A percentile compares a stretch with the other conserved stretches of the same genome.
Conservation (phyloP, 164 flowering plant genomes). For the Vitis vinifera region DNA sequence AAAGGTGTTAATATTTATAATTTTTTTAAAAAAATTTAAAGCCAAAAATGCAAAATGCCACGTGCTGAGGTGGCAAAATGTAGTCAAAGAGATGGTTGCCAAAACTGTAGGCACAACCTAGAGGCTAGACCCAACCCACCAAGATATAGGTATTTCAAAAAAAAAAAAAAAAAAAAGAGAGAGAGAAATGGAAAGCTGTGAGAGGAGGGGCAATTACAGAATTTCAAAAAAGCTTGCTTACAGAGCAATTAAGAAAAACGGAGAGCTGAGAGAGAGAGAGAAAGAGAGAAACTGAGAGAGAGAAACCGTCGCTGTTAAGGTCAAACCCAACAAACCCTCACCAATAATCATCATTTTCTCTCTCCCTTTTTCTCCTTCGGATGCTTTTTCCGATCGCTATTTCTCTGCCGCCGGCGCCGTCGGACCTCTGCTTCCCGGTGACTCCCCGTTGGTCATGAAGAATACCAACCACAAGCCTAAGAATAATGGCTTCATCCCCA, state of each 20-base stretch:
- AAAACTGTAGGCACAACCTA: too few species aligned
- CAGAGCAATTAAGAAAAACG: conserved; percentile 12
- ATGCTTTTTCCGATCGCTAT: conserved; percentile 19
- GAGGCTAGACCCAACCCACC: too few species aligned
- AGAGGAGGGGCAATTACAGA: too few species aligned
- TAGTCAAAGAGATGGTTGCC: too few species aligned
- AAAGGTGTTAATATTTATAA: too few species aligned
- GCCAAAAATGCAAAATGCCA: too few species aligned
- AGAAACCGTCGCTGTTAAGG: conserved; percentile 17
- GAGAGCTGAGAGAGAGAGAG: conserved; percentile 1
- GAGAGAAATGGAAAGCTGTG: too few species aligned
- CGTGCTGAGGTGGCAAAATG: too few species aligned
- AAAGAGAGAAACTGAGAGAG: conserved; percentile 1
- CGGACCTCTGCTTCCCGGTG: conserved; percentile 14
- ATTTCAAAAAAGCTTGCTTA: conserved; percentile 1
- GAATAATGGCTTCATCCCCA: conserved; percentile 26
- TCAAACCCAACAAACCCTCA: conserved; percentile 15
- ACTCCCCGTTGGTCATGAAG: conserved; percentile 30
- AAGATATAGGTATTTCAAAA: too few species aligned
- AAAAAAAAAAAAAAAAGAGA: too few species aligned
- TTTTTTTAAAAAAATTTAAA: too few species aligned
- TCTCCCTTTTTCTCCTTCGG: background rate
- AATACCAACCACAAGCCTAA: background rate
- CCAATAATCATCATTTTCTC: background rate
- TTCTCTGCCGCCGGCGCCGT: conserved; percentile 1